Conservation (phyloP, 139 green algal species). For the Yamagishiella unicocca region DNA sequence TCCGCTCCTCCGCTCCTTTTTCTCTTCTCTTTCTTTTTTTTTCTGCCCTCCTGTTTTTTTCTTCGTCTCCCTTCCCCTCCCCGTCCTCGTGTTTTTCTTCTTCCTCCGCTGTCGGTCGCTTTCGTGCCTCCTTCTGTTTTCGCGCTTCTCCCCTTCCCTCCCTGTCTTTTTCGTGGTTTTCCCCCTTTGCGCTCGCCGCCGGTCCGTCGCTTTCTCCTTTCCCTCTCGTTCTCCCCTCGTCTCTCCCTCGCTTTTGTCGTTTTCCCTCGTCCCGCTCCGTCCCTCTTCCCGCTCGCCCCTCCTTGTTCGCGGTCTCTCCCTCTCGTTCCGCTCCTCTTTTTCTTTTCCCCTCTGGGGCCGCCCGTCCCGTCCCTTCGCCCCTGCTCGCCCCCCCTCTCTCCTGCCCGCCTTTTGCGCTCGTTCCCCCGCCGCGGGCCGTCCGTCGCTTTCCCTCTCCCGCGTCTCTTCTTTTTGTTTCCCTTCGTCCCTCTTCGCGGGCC, state of each 20-base stretch:
- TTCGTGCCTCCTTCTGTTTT: too few relatives aligned
- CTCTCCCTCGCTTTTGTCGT: background rate
- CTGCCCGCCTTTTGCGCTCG: too few relatives aligned
- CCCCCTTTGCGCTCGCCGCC: background rate
- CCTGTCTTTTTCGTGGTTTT: background rate
- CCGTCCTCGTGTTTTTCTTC: background rate
- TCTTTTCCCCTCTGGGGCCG: too few relatives aligned
- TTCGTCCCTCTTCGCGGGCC: too few relatives aligned
- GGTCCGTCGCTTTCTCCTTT: background rate
- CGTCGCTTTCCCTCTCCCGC: too few relatives aligned
- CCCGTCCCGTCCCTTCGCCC: too few relatives aligned
- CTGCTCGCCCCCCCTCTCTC: too few relatives aligned
- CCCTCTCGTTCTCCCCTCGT: too few relatives aligned
- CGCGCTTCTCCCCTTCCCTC: too few relatives aligned
- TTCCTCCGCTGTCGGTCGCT: background rate
- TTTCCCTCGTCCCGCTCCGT: background rate
- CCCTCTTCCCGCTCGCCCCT: background rate
- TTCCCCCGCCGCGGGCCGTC: too few relatives aligned
- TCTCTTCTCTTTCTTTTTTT: background rate
- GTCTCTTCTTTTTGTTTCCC: too few relatives aligned
- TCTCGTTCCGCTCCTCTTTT: background rate
- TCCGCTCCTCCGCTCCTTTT: background rate
- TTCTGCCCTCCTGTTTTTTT: background rate
- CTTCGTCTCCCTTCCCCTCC: background rate
- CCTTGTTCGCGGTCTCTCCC: background rate